Evolutionary conservation across 2,329 filamentous ascomycete genomes (phyloP).

Genomic region (Aaosphaeria arxii): DNA sequence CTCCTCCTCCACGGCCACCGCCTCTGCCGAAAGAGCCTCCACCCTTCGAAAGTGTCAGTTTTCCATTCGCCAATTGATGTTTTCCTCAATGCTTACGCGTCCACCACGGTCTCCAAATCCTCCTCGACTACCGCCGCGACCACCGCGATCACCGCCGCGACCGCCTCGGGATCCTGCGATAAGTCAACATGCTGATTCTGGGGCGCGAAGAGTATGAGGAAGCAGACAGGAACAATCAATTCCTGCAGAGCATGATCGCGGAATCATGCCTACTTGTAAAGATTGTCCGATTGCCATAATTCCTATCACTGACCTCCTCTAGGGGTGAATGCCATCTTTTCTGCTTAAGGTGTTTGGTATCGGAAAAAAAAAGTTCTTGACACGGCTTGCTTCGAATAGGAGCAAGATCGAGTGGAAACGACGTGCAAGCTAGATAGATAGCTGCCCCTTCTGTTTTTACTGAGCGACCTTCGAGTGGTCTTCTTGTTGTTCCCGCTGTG

Average conservation of each 20-base stretch:
- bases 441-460: background rate
- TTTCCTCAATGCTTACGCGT: background rate
- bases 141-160: slow-evolving; percentile 13
- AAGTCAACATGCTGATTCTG: background rate
- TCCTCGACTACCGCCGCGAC: slow-evolving; percentile 14
- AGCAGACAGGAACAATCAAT: too few relatives aligned
- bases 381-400: too few relatives aligned
- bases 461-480: background rate
- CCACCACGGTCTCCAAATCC: slow-evolving; percentile 4
- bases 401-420: too few relatives aligned
- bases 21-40: slow-evolving; percentile 31
- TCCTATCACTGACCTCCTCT: slow-evolving; percentile 36
- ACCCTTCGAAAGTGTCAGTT: too few relatives aligned
- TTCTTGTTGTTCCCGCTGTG: too few relatives aligned
- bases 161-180: background rate
- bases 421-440: too few relatives aligned
- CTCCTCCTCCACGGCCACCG: slow-evolving; percentile 37
- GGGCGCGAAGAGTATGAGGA: too few relatives aligned
- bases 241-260: too few relatives aligned
- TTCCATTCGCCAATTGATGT: too few relatives aligned
- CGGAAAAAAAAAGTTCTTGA: too few relatives aligned
- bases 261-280: too few relatives aligned
- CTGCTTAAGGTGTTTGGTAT: background rate
- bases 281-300: background rate
- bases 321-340: slow-evolving; percentile 45